Base-by-base conservation (phyloP, 2,329 filamentous ascomycete species). In the Huntiella decipiens region DNA sequence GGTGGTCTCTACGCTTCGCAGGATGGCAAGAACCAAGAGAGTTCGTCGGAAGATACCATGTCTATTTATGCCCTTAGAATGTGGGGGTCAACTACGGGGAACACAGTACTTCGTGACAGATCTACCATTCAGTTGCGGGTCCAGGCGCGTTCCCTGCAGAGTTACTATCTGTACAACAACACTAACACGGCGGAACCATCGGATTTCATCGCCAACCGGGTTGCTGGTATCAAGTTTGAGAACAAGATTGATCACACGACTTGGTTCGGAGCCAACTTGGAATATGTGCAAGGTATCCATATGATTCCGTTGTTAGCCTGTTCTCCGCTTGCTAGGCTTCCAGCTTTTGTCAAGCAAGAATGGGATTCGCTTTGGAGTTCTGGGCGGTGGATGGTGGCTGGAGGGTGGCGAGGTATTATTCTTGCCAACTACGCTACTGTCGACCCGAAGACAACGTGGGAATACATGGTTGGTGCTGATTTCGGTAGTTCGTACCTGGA, bases 211-310 rank as follows among this genome's bases (percentile, higher is more conserved):
- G 73, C 66, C 37, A 96, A 96, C 67, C 86, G 82, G 61, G 74
- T 70, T 34, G 67, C 69, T 2, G 74, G 74, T 4, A 79, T 79
- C 52, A 58, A 93, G 6, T 96, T 95, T 56, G 88, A 96, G 63
- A 95, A 95, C 66, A 96, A 96, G 63, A 72, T 86, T 45, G 84
- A 96, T 59, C 85, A 95, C 61, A 80, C 82, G 3, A 95, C 88
- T 1, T 95, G 85, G 63, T 95, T 95, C 56, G 83, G 84, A 39
- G 60, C 65, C 43, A 74, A 78, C 48, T 70, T 74, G 10, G 79
- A 88, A 60, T 83, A 75, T 54, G 72, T 92, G 50, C 64, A 74
- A 55, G 81, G 82, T 48, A 87, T 88, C 54, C 82, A 91, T 63
- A 88, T 91, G 82, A 68, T 88, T 28, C 84, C 84, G 1, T 63